Conservation (phyloP, 164 flowering plant genomes). For the Sedum album region DNA sequence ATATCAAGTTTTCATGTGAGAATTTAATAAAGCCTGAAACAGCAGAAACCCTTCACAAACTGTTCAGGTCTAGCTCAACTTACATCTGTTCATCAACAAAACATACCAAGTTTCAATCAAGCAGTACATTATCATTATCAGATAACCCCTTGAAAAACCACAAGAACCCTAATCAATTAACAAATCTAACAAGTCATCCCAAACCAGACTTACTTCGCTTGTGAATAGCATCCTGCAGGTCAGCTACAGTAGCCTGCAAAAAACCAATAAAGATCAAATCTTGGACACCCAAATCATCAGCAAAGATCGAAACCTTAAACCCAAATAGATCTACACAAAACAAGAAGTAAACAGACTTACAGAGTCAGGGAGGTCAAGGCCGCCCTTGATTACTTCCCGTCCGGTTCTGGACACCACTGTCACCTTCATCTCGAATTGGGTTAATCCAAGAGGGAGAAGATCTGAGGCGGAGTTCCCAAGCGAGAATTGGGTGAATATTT, state of each 20-base stretch:
- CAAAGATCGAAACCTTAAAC: too few relatives aligned
- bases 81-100: too few relatives aligned
- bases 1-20: too few relatives aligned
- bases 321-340: neutral
- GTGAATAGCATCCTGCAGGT: neutral
- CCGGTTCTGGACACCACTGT: constrained; percentile 72
- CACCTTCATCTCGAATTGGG: constrained; percentile 49
- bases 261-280: too few relatives aligned
- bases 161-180: neutral
- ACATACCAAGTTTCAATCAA: too few relatives aligned
- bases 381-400: constrained; percentile 72
- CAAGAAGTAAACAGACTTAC: constrained; percentile 21
- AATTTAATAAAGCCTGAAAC: too few relatives aligned
- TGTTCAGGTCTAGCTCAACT: too few relatives aligned
- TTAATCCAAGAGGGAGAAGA: neutral
- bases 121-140: too few relatives aligned
- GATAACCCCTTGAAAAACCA: too few relatives aligned
- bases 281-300: neutral
- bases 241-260: neutral
- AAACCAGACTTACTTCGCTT: neutral
- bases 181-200: neutral
- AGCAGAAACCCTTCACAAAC: too few relatives aligned
- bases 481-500: too few relatives aligned
- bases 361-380: constrained; percentile 60
- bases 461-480: neutral